Conservation (phyloP, 148 eudicot species). For the Fagopyrum homotropicum region DNA sequence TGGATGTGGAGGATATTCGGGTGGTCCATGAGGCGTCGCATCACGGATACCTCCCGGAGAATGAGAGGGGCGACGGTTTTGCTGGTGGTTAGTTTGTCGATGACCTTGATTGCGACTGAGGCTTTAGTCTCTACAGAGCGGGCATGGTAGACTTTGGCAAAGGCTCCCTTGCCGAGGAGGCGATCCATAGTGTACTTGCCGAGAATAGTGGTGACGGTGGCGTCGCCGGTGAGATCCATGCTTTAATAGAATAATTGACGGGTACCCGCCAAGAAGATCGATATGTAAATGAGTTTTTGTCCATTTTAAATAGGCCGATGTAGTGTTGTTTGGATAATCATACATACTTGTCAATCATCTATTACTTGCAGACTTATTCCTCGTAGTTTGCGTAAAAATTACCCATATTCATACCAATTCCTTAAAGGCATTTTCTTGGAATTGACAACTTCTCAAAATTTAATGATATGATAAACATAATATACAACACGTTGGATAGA, state of each 20-base stretch:
- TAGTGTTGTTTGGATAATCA: neutral
- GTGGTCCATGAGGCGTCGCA: conserved; percentile 60
- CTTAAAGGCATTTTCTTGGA: no score
- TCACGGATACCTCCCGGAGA: conserved; percentile 56
- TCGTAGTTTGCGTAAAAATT: no score
- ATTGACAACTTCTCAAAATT: no score
- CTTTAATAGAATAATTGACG: neutral
- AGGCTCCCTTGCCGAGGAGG: conserved; percentile 61
- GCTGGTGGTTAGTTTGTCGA: conserved; percentile 32
- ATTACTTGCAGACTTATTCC: neutral
- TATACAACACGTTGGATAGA: no score
- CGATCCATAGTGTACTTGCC: conserved; percentile 56
- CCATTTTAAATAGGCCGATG: neutral
- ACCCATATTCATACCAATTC: no score
- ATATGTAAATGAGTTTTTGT: neutral
- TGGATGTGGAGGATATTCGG: conserved; percentile 58
- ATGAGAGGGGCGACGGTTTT: conserved; percentile 17
- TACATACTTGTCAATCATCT: neutral
- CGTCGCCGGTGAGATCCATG: neutral
- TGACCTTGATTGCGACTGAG: conserved; percentile 57
- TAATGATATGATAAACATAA: no score
- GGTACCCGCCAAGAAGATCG: neutral
- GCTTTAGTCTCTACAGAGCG: conserved; percentile 31
- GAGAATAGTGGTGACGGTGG: conserved; percentile 15
- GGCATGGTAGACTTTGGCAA: conserved; percentile 67